Percentiles rank a stretch among this genome's conserved stretches.
phyloP scores from a whole-genome alignment of 805 yeast species.

The Candida khao-thaluensis region DNA sequence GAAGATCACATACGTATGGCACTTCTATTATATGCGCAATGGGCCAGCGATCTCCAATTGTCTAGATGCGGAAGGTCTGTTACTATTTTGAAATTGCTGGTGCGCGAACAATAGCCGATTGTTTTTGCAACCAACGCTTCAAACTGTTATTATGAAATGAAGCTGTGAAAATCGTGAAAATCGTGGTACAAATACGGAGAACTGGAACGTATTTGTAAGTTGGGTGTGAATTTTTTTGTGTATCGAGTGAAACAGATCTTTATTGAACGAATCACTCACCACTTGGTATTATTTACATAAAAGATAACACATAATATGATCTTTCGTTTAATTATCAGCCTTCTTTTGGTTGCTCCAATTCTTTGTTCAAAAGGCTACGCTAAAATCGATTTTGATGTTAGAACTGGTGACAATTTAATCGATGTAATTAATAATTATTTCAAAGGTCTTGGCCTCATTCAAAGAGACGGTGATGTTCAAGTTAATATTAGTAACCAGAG shows the following conservation, averaged over 20 bases:
- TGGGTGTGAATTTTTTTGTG: too few species aligned
- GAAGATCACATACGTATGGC: too few species aligned
- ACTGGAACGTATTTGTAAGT: too few species aligned
- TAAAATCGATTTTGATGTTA: conserved; percentile 25
- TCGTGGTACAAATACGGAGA: too few species aligned
- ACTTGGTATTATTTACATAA: too few species aligned
- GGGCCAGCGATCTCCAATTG: background rate
- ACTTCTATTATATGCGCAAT: too few species aligned
- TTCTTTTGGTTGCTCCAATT: conserved; percentile 9
- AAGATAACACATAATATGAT: too few species aligned
- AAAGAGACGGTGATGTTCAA: conserved; percentile 5
- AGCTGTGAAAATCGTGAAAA: conserved; percentile 4
- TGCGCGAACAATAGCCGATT: conserved; percentile 4
- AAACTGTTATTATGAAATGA: background rate
- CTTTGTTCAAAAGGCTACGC: conserved; percentile 21
- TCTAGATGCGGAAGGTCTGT: background rate
- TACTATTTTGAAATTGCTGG: conserved; percentile 7
- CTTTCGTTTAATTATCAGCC: background rate
- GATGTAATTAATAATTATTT: conserved; percentile 19
- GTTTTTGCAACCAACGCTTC: conserved; percentile 5
- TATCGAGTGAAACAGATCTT: too few species aligned
- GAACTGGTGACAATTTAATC: conserved; percentile 20
- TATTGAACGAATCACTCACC: too few species aligned
- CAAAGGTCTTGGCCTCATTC: conserved; percentile 7
- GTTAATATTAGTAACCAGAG: conserved; percentile 21